These are phyloP conservation scores for Xylariaceae sp. DNA, from an alignment of 2,329 filamentous ascomycete genomes.

Conservation along the genomic window DNA sequence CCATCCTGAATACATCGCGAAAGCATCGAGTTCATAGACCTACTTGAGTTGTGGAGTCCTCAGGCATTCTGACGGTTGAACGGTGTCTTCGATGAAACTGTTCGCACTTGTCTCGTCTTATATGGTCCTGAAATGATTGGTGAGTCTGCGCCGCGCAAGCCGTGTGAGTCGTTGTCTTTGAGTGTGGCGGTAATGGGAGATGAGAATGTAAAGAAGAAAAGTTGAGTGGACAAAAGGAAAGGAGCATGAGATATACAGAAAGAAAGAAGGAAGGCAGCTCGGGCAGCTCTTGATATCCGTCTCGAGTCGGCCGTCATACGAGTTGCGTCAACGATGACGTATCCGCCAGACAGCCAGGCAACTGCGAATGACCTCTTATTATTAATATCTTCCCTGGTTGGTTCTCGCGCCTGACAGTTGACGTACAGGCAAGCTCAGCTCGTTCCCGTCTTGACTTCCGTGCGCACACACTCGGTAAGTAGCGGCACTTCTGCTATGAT, in stretches of 20 bases:
- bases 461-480: background rate
- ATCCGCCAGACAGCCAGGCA: constrained; percentile 1
- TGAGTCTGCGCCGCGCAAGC: background rate
- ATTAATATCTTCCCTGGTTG: no score
- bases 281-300: background rate
- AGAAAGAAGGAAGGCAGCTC: background rate
- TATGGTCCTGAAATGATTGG: background rate
- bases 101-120: constrained; percentile 1
- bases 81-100: background rate
- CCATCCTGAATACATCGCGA: background rate
- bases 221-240: background rate
- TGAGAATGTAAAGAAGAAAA: background rate
- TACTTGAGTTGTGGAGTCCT: constrained; percentile 25
- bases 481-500: background rate
- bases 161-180: background rate
- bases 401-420: no score
- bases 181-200: background rate
- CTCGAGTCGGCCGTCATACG: constrained; percentile 16
- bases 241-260: background rate
- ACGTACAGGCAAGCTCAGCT: no score
- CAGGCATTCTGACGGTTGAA: constrained; percentile 26
- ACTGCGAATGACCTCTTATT: background rate
- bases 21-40: constrained; percentile 3
- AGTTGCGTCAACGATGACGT: constrained; percentile 31
- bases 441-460: background rate